A percentile compares a stretch with the other conserved stretches of the same genome.
Conservation (phyloP, 179 eudicot genomes). For the Sideroxylon spinosum region DNA sequence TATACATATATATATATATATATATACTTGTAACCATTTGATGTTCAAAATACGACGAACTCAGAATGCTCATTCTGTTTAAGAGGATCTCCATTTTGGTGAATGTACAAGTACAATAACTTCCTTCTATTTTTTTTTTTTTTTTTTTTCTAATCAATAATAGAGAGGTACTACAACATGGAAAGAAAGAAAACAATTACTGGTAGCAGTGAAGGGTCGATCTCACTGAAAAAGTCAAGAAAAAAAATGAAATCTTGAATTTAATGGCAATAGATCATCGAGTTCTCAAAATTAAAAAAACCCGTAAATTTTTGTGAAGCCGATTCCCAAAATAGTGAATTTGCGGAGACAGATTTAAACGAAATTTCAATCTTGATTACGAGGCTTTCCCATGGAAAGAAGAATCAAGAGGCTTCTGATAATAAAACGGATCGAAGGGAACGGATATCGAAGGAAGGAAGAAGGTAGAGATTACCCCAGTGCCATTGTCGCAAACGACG, state of each 20-base stretch:
- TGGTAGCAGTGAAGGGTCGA: background rate
- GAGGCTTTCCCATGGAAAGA: background rate
- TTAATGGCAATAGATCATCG: background rate
- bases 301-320: background rate
- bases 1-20: no score
- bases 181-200: background rate
- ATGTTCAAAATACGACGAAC: no score
- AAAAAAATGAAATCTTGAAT: background rate
- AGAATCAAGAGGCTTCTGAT: background rate
- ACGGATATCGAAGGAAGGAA: background rate
- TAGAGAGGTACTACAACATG: no score
- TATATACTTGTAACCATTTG: no score
- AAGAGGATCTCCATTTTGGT: background rate
- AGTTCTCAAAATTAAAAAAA: background rate
- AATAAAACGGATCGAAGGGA: background rate
- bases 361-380: background rate
- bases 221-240: background rate
- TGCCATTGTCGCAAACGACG: constrained; percentile 91
- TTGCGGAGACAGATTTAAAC: background rate
- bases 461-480: constrained; percentile 44
- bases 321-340: background rate
- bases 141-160: no score
- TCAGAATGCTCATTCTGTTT: background rate
- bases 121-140: no score
- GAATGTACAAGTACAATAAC: no score